Evolutionary conservation across 208 protist species (phyloP).

Genomic region (Wallacemonas rigidus): DNA sequence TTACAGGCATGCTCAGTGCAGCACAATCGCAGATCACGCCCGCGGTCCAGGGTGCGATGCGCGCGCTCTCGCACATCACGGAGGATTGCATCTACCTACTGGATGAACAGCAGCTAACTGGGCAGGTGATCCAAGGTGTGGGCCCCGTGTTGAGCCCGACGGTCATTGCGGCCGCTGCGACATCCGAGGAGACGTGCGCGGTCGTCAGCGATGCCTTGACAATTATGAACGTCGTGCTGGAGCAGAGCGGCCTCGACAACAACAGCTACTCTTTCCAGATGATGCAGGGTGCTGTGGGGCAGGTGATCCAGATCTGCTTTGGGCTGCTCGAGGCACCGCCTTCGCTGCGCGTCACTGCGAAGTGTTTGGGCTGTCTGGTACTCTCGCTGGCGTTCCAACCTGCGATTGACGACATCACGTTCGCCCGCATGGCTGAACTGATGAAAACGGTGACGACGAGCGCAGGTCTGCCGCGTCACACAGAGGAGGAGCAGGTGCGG

Average conservation of each 20-base stretch:
- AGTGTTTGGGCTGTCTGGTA: slow-evolving; percentile 66
- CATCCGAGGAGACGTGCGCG: slow-evolving; percentile 12
- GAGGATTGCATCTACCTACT: slow-evolving; percentile 66
- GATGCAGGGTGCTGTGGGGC: slow-evolving; percentile 45
- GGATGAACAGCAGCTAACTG: slow-evolving; percentile 57
- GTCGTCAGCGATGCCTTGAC: slow-evolving; percentile 36
- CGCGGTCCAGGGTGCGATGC: slow-evolving; percentile 73
- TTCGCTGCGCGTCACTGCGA: slow-evolving; percentile 47
- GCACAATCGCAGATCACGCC: slow-evolving; percentile 1
- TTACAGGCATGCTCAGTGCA: slow-evolving; percentile 19
- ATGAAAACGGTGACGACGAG: slow-evolving; percentile 60
- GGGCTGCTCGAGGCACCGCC: slow-evolving; percentile 48
- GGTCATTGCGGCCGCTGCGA: slow-evolving; percentile 18
- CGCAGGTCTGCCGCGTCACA: slow-evolving; percentile 19
- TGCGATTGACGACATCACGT: slow-evolving; percentile 54
- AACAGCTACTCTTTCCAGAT: slow-evolving; percentile 53
- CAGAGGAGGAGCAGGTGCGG: slow-evolving; percentile 61
- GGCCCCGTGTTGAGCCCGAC: slow-evolving; percentile 46
- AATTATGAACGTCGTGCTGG: slow-evolving; percentile 52
- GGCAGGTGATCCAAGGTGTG: slow-evolving; percentile 43
- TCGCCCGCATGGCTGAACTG: slow-evolving; percentile 53
- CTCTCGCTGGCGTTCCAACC: slow-evolving; percentile 69
- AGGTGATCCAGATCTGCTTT: slow-evolving; percentile 71
- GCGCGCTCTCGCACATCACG: slow-evolving; percentile 74
- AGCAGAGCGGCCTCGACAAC: slow-evolving; percentile 65